Conservation (phyloP, 2,329 filamentous ascomycete genomes). For the Aspergillus carbonarius region DNA sequence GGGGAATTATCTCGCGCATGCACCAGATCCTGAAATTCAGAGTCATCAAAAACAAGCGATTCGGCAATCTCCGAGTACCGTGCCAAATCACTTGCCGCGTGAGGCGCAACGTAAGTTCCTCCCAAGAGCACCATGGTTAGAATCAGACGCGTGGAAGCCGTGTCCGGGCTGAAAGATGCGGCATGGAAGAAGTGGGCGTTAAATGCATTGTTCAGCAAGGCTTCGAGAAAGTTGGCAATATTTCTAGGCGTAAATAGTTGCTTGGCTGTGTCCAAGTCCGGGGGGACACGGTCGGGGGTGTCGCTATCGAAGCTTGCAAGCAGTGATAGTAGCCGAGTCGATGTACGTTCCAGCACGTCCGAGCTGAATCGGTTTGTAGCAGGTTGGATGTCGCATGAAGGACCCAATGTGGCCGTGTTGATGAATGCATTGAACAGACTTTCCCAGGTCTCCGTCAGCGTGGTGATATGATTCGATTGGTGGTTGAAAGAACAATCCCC, state of each 20-base stretch:
- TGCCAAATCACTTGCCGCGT: not conserved
- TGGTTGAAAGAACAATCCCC: not conserved
- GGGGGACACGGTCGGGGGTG: not conserved
- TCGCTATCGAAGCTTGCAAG: not conserved
- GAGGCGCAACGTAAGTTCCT: not conserved
- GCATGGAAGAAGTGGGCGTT: not conserved
- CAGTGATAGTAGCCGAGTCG: not conserved
- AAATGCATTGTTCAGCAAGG: not conserved
- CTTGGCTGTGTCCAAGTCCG: not conserved
- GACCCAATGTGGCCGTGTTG: not conserved
- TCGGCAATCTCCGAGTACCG: not conserved
- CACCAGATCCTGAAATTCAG: not conserved
- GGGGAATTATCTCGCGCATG: not conserved
- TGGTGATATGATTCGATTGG: not conserved
- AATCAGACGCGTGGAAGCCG: not conserved
- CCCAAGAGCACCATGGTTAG: not conserved
- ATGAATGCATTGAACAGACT: not conserved
- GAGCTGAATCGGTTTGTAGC: not conserved
- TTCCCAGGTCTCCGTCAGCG: not conserved
- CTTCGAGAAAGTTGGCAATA: not conserved
- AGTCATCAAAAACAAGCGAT: not conserved
- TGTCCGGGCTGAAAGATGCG: not conserved
- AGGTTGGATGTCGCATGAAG: not conserved
- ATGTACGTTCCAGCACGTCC: not conserved
- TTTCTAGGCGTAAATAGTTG: not conserved